Base-by-base conservation (phyloP, 345 rosid genomes). In the Eucalyptus pauciflora region DNA sequence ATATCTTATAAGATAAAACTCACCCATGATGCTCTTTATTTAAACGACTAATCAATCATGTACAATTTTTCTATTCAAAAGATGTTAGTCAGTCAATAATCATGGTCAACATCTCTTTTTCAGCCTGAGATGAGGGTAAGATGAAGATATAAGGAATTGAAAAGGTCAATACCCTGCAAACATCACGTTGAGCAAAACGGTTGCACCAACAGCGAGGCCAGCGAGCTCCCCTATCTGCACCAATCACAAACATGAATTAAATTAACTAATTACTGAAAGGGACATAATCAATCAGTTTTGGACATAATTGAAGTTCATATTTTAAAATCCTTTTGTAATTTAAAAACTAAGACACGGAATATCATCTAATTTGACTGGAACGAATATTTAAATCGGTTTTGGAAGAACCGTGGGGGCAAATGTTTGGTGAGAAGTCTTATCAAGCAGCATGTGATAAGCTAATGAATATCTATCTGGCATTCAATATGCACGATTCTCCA, bases 131-230 rank as follows among this genome's bases (percentile, higher is more conserved):
- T 37, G 83, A 37, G 48, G 17, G 85, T 22, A 7, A 37, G 41
- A 52, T 27, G 51, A 56, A 76, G 25, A 33, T 22, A 22, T 10
- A 37, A 18, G 14, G 27, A 71, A 71, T 5, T 10, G 46, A 71
- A 71, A 37, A 0, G 60, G 8, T 24, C 81, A 20, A 43, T 87
- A 95, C 96, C 96, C 97, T 5, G 93, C 97, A 50, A 95, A 90
- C 24, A 95, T 89, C 54, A 94, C 94, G 50, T 91, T 93, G 56
- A 95, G 69, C 50, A 89, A 51, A 71, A 94, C 92, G 7, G 95
- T 95, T 94, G 93, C 93, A 4, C 97, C 97, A 87, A 95, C 91
- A 15, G 93, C 92, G 56, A 94, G 86, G 50, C 95, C 97, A 4
- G 92, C 95, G 13, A 94, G 71, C 79, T 94, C 91, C 17, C 94